These are phyloP conservation scores for Setomelanomma holmii DNA, from an alignment of 2,329 filamentous ascomycete genomes.

Conservation along the genomic window DNA sequence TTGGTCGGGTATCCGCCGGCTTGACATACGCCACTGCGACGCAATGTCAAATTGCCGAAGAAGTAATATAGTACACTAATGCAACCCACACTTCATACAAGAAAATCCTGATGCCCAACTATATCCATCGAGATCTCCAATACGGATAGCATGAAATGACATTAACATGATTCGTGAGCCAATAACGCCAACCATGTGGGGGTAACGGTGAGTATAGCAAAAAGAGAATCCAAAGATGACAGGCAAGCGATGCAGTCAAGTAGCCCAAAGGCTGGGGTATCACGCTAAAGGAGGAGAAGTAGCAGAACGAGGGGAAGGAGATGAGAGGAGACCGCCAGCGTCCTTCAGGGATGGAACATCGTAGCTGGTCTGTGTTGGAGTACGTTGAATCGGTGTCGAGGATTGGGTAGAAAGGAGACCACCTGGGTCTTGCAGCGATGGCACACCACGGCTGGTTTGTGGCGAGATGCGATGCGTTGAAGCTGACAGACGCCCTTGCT, in stretches of 20 bases:
- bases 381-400: slow-evolving; percentile 24
- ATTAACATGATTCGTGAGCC: slow-evolving; percentile 22
- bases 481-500: slow-evolving; percentile 11
- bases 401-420: slow-evolving; percentile 30
- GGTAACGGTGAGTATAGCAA: slow-evolving; percentile 24
- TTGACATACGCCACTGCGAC: slow-evolving; percentile 15
- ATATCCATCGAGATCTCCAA: slow-evolving; percentile 1
- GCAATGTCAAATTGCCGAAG: background rate
- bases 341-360: slow-evolving; percentile 40
- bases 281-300: slow-evolving; percentile 28
- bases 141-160: slow-evolving; percentile 5
- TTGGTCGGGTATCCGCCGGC: slow-evolving; percentile 13
- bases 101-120: background rate
- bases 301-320: slow-evolving; percentile 17
- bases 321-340: slow-evolving; percentile 41
- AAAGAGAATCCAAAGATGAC: slow-evolving; percentile 15
- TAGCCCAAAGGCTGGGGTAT: slow-evolving; percentile 42
- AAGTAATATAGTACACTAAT: background rate
- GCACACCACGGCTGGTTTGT: slow-evolving; percentile 29
- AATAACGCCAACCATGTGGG: slow-evolving; percentile 23
- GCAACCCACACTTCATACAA: background rate
- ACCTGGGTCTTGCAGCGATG: slow-evolving; percentile 39
- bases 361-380: slow-evolving; percentile 28
- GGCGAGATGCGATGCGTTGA: slow-evolving; percentile 29
- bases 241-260: slow-evolving; percentile 29